These are phyloP conservation scores for Pseudomassariella vexata DNA, from an alignment of 2,329 filamentous ascomycete species.

Conservation along the genomic window DNA sequence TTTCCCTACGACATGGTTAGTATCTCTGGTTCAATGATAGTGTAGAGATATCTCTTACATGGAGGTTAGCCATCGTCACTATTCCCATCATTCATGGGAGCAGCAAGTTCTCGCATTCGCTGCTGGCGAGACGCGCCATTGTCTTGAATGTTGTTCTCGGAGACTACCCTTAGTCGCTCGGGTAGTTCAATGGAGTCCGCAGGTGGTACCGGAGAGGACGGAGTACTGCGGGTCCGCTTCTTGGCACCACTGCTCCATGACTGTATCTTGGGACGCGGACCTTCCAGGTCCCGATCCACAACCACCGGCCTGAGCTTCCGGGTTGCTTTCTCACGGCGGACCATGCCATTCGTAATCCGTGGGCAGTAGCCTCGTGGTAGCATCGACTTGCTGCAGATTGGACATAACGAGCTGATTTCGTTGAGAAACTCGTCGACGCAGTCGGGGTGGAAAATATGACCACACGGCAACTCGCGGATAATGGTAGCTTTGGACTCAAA, in stretches of 20 bases:
- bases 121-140: slow-evolving; percentile 10
- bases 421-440: slow-evolving; percentile 85
- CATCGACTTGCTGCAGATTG: slow-evolving; percentile 81
- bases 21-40: slow-evolving; percentile 30
- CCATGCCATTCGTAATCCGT: slow-evolving; percentile 78
- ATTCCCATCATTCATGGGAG: slow-evolving; percentile 21
- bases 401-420: slow-evolving; percentile 78
- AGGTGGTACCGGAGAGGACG: slow-evolving; percentile 12
- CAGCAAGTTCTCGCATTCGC: slow-evolving; percentile 21
- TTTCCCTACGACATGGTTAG: slow-evolving; percentile 38
- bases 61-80: slow-evolving; percentile 24
- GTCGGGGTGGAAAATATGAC: slow-evolving; percentile 87
- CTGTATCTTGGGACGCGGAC: slow-evolving; percentile 14
- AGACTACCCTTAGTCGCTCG: slow-evolving; percentile 10
- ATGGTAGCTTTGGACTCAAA: slow-evolving; percentile 64
- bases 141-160: slow-evolving; percentile 9
- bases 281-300: slow-evolving; percentile 30
- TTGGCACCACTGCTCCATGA: slow-evolving; percentile 15
- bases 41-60: slow-evolving; percentile 13
- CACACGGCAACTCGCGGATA: slow-evolving; percentile 81
- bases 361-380: slow-evolving; percentile 64
- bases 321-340: slow-evolving; percentile 69
- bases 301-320: slow-evolving; percentile 52
- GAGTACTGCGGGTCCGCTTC: slow-evolving; percentile 11
- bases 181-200: slow-evolving; percentile 14